A percentile compares a stretch with the other conserved stretches of the same genome.
Evolutionary conservation across 495 filamentous ascomycete species (phyloP).

Genomic region (Monascus purpureus): DNA sequence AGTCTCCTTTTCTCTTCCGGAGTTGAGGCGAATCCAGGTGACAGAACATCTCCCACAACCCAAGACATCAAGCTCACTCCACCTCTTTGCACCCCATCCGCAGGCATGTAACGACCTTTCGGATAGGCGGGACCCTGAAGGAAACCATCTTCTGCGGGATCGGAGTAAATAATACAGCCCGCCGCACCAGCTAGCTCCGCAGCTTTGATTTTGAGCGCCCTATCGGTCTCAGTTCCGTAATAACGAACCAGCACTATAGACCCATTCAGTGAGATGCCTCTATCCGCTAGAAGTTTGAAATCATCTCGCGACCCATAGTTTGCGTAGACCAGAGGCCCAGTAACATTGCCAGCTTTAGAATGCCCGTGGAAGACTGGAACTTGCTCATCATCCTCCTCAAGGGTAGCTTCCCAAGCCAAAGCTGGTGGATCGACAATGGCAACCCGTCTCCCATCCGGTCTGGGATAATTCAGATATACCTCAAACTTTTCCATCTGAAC

Average conservation of each 20-base stretch:
- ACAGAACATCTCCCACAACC: conserved; percentile 77
- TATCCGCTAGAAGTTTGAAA: conserved; percentile 54
- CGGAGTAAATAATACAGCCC: conserved; percentile 85
- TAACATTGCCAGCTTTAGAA: conserved; percentile 75
- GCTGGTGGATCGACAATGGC: conserved; percentile 63
- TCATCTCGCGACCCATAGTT: conserved; percentile 83
- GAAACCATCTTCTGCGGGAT: conserved; percentile 72
- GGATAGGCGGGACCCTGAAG: conserved; percentile 53
- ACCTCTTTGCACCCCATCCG: conserved; percentile 69
- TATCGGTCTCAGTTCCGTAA: conserved; percentile 57
- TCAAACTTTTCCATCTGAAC: conserved; percentile 62
- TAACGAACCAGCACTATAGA: conserved; percentile 76
- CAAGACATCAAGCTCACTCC: conserved; percentile 71
- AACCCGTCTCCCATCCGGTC: conserved; percentile 58
- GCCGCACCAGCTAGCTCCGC: conserved; percentile 73
- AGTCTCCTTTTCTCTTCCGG: conserved; percentile 47
- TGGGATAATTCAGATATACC: conserved; percentile 90
- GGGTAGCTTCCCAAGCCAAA: conserved; percentile 60
- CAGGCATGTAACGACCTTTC: conserved; percentile 62
- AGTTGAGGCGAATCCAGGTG: conserved; percentile 72
- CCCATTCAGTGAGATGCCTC: conserved; percentile 59
- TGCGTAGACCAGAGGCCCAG: conserved; percentile 86
- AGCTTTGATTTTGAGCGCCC: conserved; percentile 73
- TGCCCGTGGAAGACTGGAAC: conserved; percentile 76
- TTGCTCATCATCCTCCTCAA: conserved; percentile 64